phyloP scores from a whole-genome alignment of 164 flowering plant genomes.

The Vitis labrusca region DNA sequence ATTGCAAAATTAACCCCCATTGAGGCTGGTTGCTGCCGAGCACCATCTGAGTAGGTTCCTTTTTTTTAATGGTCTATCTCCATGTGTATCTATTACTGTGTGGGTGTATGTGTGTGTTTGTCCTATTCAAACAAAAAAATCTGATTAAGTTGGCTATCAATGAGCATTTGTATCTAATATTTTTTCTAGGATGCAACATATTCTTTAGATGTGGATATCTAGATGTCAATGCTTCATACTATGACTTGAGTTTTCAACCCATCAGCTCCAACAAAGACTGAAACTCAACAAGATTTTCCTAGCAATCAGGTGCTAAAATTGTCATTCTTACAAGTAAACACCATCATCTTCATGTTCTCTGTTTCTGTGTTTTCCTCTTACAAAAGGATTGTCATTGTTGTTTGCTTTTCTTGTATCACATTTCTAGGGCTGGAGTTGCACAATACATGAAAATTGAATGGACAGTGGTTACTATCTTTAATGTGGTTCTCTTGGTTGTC shows the following conservation, averaged over 20 bases:
- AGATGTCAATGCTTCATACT: constrained; percentile 78
- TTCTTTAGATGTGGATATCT: constrained; percentile 83
- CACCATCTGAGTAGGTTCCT: constrained; percentile 80
- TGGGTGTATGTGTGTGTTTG: no score
- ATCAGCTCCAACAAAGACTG: constrained; percentile 74
- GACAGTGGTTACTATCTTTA: constrained; percentile 88
- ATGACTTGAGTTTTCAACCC: constrained; percentile 84
- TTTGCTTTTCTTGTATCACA: background rate
- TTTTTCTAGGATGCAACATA: constrained; percentile 1
- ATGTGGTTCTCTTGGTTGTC: constrained; percentile 68
- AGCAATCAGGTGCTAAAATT: constrained; percentile 74
- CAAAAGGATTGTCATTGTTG: background rate
- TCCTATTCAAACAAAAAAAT: no score
- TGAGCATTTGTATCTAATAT: background rate
- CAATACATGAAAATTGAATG: constrained; percentile 95
- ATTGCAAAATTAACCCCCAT: constrained; percentile 75
- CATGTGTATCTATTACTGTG: no score
- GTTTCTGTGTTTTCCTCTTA: background rate
- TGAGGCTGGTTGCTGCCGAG: constrained; percentile 94
- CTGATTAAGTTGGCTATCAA: no score
- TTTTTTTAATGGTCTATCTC: background rate
- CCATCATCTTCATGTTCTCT: background rate
- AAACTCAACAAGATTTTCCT: constrained; percentile 75
- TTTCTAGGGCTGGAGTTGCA: constrained; percentile 91
- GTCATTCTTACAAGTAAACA: constrained; percentile 95